phyloP scores from a whole-genome alignment of 306 rosid genomes.

The Morella rubra region DNA sequence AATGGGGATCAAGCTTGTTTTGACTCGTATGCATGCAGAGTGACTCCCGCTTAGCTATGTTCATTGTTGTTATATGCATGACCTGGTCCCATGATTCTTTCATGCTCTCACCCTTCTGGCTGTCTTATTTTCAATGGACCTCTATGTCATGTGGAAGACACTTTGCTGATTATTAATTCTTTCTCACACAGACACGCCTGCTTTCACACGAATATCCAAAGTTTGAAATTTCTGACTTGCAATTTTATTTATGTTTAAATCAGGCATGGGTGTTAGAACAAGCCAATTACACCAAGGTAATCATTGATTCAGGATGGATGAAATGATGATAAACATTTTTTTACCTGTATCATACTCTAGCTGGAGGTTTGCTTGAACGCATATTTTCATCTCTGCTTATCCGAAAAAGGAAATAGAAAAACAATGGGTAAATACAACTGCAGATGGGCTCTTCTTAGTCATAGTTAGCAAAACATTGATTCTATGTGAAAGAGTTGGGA shows the following conservation, averaged over 20 bases:
- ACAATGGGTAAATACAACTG: neutral
- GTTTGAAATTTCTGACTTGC: constrained; percentile 14
- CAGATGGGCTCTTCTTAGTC: constrained; percentile 16
- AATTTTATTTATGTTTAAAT: constrained; percentile 29
- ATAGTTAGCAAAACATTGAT: neutral
- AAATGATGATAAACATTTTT: constrained; percentile 16
- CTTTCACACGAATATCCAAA: neutral
- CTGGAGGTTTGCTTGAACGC: neutral
- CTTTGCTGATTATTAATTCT: neutral
- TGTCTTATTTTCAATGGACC: neutral
- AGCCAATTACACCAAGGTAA: constrained; percentile 87
- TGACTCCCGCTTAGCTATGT: neutral
- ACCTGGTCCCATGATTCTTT: neutral
- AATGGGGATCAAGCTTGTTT: neutral
- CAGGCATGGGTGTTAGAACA: constrained; percentile 71
- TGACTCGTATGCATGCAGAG: neutral
- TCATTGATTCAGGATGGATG: constrained; percentile 4
- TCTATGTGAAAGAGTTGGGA: neutral
- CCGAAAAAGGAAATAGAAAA: neutral
- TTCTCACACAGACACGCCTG: neutral
- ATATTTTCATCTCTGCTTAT: neutral
- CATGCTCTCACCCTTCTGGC: neutral
- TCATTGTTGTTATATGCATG: neutral
- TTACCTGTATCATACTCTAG: constrained; percentile 8
- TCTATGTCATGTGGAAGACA: constrained; percentile 4